Percentiles rank a stretch among this genome's conserved stretches.
phyloP scores from a whole-genome alignment of 768 basidiomycete species.

The Serendipita sp. region DNA sequence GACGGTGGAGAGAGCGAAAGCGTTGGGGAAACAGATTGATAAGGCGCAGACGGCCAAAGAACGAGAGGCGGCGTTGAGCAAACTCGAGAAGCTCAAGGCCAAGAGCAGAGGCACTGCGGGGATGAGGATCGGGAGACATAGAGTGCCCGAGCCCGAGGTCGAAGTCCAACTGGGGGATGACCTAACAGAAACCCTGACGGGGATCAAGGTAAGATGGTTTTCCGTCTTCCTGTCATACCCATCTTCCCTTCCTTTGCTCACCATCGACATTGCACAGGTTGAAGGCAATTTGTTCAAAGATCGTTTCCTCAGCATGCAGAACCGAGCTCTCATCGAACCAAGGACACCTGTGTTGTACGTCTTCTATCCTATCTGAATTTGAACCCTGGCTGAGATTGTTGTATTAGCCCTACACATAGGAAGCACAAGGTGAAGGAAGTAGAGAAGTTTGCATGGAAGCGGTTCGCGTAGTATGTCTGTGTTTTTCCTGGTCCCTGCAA shows the following conservation, averaged over 20 bases:
- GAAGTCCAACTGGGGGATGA: constrained; percentile 88
- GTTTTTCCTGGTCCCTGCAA: too few relatives aligned
- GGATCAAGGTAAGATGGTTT: constrained; percentile 48
- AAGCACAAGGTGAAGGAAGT: constrained; percentile 18
- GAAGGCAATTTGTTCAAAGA: constrained; percentile 90
- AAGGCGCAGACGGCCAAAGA: constrained; percentile 26
- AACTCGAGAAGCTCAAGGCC: constrained; percentile 35
- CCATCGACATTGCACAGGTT: constrained; percentile 31
- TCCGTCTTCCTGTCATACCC: neutral
- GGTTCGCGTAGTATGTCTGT: constrained; percentile 16
- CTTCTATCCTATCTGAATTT: too few relatives aligned
- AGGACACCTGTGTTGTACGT: constrained; percentile 62
- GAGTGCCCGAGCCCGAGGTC: constrained; percentile 47
- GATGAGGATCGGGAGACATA: constrained; percentile 62
- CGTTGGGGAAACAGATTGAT: constrained; percentile 30
- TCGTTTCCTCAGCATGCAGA: constrained; percentile 73
- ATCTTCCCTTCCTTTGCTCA: neutral
- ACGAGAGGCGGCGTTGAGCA: constrained; percentile 21
- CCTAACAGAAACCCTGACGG: constrained; percentile 66
- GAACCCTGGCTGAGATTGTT: too few relatives aligned
- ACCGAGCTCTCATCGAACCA: constrained; percentile 75
- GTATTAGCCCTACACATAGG: constrained; percentile 9
- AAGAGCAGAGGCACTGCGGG: constrained; percentile 44
- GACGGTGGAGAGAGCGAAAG: constrained; percentile 39
- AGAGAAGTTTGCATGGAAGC: constrained; percentile 24